Evolutionary conservation across 2,329 filamentous ascomycete species (phyloP).

Genomic region (Colletotrichum chlorophyti): DNA sequence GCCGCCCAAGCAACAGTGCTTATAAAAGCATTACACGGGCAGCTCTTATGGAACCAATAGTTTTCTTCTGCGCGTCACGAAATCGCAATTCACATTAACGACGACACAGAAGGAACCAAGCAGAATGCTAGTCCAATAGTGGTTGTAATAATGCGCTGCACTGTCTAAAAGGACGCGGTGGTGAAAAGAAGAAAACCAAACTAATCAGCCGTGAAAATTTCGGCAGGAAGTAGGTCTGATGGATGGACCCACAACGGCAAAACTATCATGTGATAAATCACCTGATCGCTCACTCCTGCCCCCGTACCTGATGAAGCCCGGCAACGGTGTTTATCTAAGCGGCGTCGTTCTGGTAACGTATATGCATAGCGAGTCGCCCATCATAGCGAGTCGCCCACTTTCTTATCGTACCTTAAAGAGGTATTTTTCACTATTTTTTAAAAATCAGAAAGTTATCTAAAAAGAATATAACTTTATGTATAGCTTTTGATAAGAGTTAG

Average conservation of each 20-base stretch:
- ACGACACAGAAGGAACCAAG: constrained; percentile 58
- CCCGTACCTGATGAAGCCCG: too few species aligned
- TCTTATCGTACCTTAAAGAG: not conserved
- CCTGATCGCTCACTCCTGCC: too few species aligned
- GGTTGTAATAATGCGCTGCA: constrained; percentile 74
- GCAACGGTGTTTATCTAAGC: constrained; percentile 4
- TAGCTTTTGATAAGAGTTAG: too few species aligned
- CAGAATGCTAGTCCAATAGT: constrained; percentile 73
- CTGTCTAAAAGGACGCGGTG: constrained; percentile 86
- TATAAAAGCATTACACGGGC: constrained; percentile 61
- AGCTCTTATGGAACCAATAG: constrained; percentile 72
- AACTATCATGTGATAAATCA: constrained; percentile 28
- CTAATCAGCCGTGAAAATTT: constrained; percentile 31
- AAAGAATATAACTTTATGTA: too few species aligned
- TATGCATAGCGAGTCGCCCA: too few species aligned
- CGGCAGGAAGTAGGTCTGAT: constrained; percentile 19
- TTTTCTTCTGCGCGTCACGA: constrained; percentile 54
- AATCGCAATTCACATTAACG: constrained; percentile 64
- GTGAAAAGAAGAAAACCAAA: constrained; percentile 47
- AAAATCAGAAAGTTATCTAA: too few species aligned
- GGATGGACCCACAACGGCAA: constrained; percentile 1
- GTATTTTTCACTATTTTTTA: not conserved
- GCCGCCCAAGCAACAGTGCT: constrained; percentile 69
- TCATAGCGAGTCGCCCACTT: too few species aligned
- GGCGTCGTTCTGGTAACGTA: too few species aligned